A percentile compares a stretch with the other conserved stretches of the same genome.
phyloP scores from a whole-genome alignment of 257 asterid genomes.

The Solanum pimpinellifolium region DNA sequence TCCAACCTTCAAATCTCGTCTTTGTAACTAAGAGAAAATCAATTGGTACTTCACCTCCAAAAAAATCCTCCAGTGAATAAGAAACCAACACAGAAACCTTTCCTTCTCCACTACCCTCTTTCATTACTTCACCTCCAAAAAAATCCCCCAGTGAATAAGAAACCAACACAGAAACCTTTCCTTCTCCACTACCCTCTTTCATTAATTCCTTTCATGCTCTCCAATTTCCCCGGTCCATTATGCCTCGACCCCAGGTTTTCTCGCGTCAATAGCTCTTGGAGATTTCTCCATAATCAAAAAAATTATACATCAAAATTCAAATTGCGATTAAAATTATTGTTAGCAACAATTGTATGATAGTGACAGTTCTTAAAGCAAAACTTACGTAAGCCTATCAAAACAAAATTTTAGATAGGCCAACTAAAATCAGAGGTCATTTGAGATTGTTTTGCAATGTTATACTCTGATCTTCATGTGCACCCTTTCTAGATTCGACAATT shows the following conservation, averaged over 20 bases:
- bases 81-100: neutral
- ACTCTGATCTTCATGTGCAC: neutral
- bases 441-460: neutral
- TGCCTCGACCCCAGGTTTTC: neutral
- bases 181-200: neutral
- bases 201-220: neutral
- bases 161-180: neutral
- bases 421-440: neutral
- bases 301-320: neutral
- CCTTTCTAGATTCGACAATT: neutral
- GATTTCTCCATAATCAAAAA: neutral
- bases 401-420: neutral
- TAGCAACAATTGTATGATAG: neutral
- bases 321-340: neutral
- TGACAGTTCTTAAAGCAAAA: neutral
- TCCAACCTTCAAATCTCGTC: neutral
- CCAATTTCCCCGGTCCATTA: neutral
- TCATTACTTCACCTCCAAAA: neutral
- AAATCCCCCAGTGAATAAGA: neutral
- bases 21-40: neutral
- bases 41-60: neutral
- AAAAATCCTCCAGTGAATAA: neutral
- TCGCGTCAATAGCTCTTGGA: neutral
- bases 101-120: neutral
- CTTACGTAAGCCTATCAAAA: neutral